Evolutionary conservation across 768 basidiomycete genomes (phyloP).

Genomic region (Ephemerocybe angulata): DNA sequence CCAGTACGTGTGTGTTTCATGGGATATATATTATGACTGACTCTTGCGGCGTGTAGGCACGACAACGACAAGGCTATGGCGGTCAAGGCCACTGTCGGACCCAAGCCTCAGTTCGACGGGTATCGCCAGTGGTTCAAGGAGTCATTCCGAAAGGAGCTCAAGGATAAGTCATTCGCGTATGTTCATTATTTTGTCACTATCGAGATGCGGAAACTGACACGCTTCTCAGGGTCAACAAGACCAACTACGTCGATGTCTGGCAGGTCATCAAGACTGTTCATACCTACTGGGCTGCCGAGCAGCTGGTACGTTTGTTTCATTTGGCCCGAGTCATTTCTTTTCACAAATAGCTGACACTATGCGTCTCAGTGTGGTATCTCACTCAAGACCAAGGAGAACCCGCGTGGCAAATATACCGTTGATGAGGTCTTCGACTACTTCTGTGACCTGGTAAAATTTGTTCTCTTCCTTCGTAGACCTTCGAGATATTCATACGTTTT

Average conservation of each 20-base stretch:
- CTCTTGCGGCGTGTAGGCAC: neutral
- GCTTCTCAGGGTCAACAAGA: neutral
- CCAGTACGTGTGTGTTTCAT: neutral
- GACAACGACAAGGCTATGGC: conserved; percentile 1
- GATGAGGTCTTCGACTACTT: conserved; percentile 47
- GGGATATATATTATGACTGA: neutral
- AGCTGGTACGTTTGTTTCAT: conserved; percentile 3
- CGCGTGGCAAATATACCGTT: conserved; percentile 41
- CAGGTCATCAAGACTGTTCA: conserved; percentile 8
- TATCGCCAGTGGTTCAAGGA: conserved; percentile 2
- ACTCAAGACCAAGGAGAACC: conserved; percentile 44
- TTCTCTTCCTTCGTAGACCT: neutral
- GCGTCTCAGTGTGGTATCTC: conserved; percentile 40
- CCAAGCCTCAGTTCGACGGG: neutral
- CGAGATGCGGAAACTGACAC: no score
- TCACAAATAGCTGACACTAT: neutral
- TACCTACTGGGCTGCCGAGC: conserved; percentile 2
- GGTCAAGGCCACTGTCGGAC: neutral
- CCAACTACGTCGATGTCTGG: conserved; percentile 8
- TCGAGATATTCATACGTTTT: neutral
- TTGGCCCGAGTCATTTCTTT: neutral
- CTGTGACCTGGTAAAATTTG: conserved; percentile 25
- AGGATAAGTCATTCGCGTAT: neutral
- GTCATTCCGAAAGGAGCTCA: neutral
- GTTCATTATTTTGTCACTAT: neutral